A percentile compares a stretch with the other conserved stretches of the same genome.
Evolutionary conservation across 257 asterid species (phyloP).

Genomic region (Penstemon davidsonii): DNA sequence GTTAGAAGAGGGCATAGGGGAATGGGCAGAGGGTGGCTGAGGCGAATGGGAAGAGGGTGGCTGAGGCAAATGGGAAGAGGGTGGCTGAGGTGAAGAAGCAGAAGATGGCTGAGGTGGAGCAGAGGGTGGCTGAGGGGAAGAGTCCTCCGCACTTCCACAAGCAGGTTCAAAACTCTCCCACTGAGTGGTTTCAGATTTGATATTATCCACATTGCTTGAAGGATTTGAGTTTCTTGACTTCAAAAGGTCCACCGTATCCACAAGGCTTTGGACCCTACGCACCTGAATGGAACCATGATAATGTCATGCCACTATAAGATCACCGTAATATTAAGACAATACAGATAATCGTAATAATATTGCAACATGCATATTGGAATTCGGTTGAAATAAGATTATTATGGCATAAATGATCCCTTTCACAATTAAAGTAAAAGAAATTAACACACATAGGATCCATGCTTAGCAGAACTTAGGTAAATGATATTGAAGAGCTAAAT

Average conservation of each 20-base stretch:
- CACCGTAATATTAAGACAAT: no score
- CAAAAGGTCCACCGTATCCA: conserved; percentile 67
- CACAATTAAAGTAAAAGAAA: neutral
- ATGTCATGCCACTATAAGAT: neutral
- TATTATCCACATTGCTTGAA: conserved; percentile 24
- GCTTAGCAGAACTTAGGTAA: neutral
- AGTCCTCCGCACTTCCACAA: conserved; percentile 27
- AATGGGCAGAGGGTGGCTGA: conserved; percentile 1
- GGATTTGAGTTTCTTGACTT: conserved; percentile 61
- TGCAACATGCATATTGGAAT: no score
- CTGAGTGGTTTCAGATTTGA: conserved; percentile 47
- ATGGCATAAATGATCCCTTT: no score
- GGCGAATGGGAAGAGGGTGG: conserved; percentile 10
- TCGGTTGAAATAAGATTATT: no score
- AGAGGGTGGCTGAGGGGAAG: neutral
- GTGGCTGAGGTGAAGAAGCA: conserved; percentile 10
- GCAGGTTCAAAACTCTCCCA: conserved; percentile 65
- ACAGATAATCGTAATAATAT: no score
- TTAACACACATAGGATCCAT: neutral
- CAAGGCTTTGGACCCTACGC: conserved; percentile 75
- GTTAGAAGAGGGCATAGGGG: neutral
- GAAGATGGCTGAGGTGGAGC: neutral
- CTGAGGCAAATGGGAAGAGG: conserved; percentile 19
- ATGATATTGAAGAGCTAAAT: neutral
- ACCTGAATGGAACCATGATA: conserved; percentile 49